Evolutionary conservation across 495 filamentous ascomycete genomes (phyloP).

Genomic region (Penicillium argentinense): DNA sequence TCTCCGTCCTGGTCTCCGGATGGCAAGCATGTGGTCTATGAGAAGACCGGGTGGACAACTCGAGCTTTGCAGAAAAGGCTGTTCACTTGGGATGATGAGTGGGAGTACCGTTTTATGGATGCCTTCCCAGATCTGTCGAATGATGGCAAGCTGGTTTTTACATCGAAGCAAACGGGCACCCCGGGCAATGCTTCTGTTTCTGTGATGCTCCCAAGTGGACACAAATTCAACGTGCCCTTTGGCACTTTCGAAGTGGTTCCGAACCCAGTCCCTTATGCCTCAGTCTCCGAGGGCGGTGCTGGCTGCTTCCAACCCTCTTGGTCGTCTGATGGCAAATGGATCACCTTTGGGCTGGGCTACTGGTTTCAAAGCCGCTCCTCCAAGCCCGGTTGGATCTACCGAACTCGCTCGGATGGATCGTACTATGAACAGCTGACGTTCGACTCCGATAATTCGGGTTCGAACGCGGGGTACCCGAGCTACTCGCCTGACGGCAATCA

Average conservation of each 20-base stretch:
- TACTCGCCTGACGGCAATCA: conserved; percentile 12
- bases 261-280: background rate
- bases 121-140: conserved; percentile 7
- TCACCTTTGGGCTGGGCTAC: conserved; percentile 9
- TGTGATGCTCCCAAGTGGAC: conserved; percentile 1
- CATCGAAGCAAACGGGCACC: conserved; percentile 2
- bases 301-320: conserved; percentile 16
- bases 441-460: background rate
- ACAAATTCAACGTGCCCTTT: background rate
- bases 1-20: conserved; percentile 13
- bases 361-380: conserved; percentile 11
- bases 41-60: background rate
- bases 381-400: conserved; percentile 4
- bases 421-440: conserved; percentile 5
- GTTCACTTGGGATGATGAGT: conserved; percentile 11
- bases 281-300: conserved; percentile 3
- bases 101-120: conserved; percentile 17
- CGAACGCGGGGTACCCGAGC: conserved; percentile 11
- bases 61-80: conserved; percentile 8
- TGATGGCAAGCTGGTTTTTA: background rate
- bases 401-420: conserved; percentile 8
- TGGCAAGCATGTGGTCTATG: conserved; percentile 10
- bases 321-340: conserved; percentile 11
- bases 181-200: conserved; percentile 3
- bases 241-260: conserved; percentile 1